These are phyloP conservation scores for Neurospora sp. DNA, from an alignment of 495 filamentous ascomycete species.

Conservation along the genomic window DNA sequence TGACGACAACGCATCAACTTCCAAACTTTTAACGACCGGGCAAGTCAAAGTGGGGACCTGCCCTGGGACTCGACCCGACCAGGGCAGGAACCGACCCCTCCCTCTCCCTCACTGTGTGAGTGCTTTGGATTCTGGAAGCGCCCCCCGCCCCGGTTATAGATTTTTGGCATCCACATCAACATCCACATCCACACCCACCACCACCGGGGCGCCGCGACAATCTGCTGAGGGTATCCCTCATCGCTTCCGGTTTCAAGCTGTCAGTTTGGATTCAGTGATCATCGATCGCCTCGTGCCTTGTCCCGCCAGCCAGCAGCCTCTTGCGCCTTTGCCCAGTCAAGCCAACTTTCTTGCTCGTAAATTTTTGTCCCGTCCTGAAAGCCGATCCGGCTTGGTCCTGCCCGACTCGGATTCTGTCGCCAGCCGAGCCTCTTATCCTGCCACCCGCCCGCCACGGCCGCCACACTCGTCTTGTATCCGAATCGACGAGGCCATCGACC, in stretches of 20 bases:
- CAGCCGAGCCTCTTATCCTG: not conserved
- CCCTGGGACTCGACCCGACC: not conserved
- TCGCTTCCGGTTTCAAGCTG: not conserved
- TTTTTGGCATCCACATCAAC: slow-evolving; percentile 9
- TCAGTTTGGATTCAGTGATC: not conserved
- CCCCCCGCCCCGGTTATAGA: not conserved
- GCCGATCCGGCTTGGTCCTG: not conserved
- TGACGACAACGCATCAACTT: not conserved
- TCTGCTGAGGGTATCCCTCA: slow-evolving; percentile 10
- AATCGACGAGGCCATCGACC: not conserved
- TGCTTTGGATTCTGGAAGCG: not conserved
- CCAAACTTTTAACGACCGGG: not conserved
- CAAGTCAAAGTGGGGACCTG: not conserved
- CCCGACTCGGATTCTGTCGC: not conserved
- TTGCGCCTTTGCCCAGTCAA: not conserved
- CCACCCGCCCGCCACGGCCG: not conserved
- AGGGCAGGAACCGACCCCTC: not conserved
- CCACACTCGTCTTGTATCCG: not conserved
- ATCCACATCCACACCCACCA: not conserved
- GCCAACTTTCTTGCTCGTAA: not conserved
- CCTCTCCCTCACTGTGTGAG: not conserved
- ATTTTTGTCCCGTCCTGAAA: not conserved
- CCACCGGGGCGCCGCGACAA: not conserved
- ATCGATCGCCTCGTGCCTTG: not conserved
- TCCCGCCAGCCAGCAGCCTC: not conserved